Base-by-base conservation (phyloP, 768 basidiomycete species). In the Krasilnikovozyma curviuscula region DNA sequence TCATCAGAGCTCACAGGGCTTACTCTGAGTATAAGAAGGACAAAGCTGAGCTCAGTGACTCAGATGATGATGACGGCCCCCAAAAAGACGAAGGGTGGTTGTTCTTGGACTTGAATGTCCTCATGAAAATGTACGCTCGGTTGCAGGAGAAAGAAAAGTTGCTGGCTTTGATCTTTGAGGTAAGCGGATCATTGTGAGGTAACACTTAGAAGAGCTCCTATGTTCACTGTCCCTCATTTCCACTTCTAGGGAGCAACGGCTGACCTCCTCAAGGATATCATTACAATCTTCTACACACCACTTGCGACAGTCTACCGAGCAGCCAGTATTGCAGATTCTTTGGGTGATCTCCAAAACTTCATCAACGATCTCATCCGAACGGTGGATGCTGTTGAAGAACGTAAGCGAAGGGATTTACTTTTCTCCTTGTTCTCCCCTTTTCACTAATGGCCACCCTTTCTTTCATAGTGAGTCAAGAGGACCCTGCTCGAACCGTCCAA, bases 201-300 rank as follows among this genome's bases (percentile, higher is more conserved):
- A n/a, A n/a, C n/a, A n/a, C n/a, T n/a, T n/a, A n/a, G n/a, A n/a
- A n/a, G n/a, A n/a, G 21, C 29, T 9, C 28, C 35, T 7, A 19
- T 47, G n/a, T 29, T 16, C 19, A 9, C 46, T 19, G 30, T 37
- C 18, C n/a, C 35, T 24, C 19, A n/a, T 5, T 24, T 10, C 25
- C 13, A 21, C 8, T 1, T 35, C 6, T 51, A 97, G 89, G 89
- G 93, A 19, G 79, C 79, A 38, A 97, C 93, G 0, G 78, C 91
- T 2, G 93, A 97, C 29, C 70, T 98, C 23, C 68, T 98, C 59
- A 95, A 89, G 65, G 93, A 98, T 62, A 95, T 98, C 51, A 85
- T 98, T 57, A 95, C 93, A 18, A 97, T 98, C 50, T 98, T 98
- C 65, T 98, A 98, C 64, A 68, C 88, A 1, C 93, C 93, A 2